These are phyloP conservation scores for Colletotrichum sp. DNA, from an alignment of 2,329 filamentous ascomycete species.

Conservation along the genomic window DNA sequence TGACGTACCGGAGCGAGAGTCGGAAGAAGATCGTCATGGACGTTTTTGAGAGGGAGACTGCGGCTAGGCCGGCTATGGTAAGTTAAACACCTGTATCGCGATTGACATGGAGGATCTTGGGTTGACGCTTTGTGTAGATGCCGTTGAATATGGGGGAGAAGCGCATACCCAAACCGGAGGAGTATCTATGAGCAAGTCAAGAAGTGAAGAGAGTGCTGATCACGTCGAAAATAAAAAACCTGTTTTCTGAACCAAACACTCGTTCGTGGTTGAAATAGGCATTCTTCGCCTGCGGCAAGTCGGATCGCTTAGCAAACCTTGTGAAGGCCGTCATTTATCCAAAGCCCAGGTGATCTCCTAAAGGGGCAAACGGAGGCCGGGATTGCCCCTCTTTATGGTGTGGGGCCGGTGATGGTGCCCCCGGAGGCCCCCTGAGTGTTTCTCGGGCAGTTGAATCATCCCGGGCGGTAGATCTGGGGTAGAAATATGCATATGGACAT, in stretches of 20 bases:
- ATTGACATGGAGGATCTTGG: too few relatives aligned
- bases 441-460: not conserved
- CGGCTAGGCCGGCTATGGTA: not conserved
- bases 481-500: accelerated
- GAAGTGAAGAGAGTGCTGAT: accelerated
- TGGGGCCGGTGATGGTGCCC: not conserved
- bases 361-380: not conserved
- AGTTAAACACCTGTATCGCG: not conserved
- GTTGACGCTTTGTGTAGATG: not conserved
- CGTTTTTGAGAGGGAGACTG: not conserved
- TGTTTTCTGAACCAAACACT: not conserved
- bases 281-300: not conserved
- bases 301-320: not conserved
- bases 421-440: not conserved
- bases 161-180: not conserved
- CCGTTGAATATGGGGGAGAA: not conserved
- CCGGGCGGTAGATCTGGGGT: not conserved
- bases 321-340: not conserved
- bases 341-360: not conserved
- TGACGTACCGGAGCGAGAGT: not conserved
- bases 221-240: not conserved
- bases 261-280: not conserved
- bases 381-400: not conserved
- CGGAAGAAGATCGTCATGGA: not conserved
- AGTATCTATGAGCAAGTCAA: not conserved